A percentile compares a stretch with the other conserved stretches of the same genome.
These are phyloP conservation scores for Tolypocladium tropicale DNA, from an alignment of 2,329 filamentous ascomycete genomes.

Conservation along the genomic window DNA sequence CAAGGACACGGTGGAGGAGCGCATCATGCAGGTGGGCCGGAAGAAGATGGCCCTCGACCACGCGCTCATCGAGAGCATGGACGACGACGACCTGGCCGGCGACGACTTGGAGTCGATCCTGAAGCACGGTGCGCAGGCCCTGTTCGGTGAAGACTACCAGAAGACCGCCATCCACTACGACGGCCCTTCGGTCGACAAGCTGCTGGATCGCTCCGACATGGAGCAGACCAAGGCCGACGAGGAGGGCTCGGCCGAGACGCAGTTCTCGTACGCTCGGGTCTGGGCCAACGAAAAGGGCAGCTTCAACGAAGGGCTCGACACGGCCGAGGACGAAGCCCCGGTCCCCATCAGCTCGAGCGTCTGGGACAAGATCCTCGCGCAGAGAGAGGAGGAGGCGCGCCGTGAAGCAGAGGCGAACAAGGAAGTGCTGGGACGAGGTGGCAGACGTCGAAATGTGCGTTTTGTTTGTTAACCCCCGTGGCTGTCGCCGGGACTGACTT, in stretches of 20 bases:
- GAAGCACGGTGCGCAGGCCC: slow-evolving; percentile 72
- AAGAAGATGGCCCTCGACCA: slow-evolving; percentile 96
- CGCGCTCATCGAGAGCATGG: slow-evolving; percentile 86
- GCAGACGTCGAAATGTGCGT: slow-evolving; percentile 50
- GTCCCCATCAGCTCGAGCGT: slow-evolving; percentile 54
- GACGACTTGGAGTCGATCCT: slow-evolving; percentile 81
- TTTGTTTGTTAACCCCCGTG: neutral
- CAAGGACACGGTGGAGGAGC: slow-evolving; percentile 80
- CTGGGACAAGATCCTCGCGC: slow-evolving; percentile 83
- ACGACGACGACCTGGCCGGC: slow-evolving; percentile 66
- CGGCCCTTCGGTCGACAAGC: slow-evolving; percentile 67
- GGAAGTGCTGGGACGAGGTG: slow-evolving; percentile 76
- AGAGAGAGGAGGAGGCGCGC: slow-evolving; percentile 71
- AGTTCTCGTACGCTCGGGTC: slow-evolving; percentile 82
- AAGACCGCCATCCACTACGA: slow-evolving; percentile 75
- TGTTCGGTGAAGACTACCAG: slow-evolving; percentile 68
- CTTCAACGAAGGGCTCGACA: slow-evolving; percentile 52
- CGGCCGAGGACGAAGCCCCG: slow-evolving; percentile 39
- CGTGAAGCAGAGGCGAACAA: slow-evolving; percentile 57
- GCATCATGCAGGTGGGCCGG: slow-evolving; percentile 89
- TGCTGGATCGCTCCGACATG: slow-evolving; percentile 77
- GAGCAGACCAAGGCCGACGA: slow-evolving; percentile 59
- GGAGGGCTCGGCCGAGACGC: slow-evolving; percentile 58
- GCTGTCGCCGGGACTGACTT: slow-evolving; percentile 7
- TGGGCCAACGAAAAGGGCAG: slow-evolving; percentile 76